phyloP scores from a whole-genome alignment of 495 filamentous ascomycete species.

The Lepidopterella palustris region DNA sequence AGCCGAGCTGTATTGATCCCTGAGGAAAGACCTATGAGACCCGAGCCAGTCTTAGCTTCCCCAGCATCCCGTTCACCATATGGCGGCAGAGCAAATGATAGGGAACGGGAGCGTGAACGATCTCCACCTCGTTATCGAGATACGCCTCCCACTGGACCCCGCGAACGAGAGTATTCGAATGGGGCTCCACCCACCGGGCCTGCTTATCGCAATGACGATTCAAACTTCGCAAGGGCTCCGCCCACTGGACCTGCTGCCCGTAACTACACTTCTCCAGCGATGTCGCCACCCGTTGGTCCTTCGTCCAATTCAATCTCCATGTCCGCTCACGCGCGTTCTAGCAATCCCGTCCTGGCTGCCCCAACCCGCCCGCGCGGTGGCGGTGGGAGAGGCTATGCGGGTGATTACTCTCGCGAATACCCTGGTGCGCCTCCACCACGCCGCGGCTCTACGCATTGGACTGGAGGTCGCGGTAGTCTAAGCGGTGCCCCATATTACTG shows the following conservation, averaged over 20 bases:
- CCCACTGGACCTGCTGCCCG: conserved; percentile 37
- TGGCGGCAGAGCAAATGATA: conserved; percentile 9
- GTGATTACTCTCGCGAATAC: conserved; percentile 30
- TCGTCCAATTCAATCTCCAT: conserved; percentile 41
- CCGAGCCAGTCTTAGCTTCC: conserved; percentile 15
- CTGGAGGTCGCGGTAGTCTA: conserved; percentile 25
- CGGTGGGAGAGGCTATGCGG: conserved; percentile 30
- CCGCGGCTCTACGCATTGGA: conserved; percentile 27
- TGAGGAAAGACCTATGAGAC: conserved; percentile 9
- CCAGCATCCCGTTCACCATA: conserved; percentile 24
- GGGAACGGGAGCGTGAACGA: conserved; percentile 12
- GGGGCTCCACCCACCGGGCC: conserved; percentile 25
- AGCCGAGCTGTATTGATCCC: conserved; percentile 29
- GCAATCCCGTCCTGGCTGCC: conserved; percentile 48
- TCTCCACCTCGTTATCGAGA: conserved; percentile 24
- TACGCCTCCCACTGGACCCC: conserved; percentile 28
- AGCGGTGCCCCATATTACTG: conserved; percentile 2
- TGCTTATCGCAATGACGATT: conserved; percentile 32
- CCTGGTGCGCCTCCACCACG: conserved; percentile 22
- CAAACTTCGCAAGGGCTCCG: conserved; percentile 29
- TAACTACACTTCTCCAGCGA: conserved; percentile 33
- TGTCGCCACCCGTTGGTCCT: conserved; percentile 44
- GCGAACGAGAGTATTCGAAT: conserved; percentile 18
- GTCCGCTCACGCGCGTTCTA: conserved; percentile 46
- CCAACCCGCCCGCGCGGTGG: conserved; percentile 56